phyloP scores from a whole-genome alignment of 2,329 filamentous ascomycete genomes.

The Cadophora gregata region DNA sequence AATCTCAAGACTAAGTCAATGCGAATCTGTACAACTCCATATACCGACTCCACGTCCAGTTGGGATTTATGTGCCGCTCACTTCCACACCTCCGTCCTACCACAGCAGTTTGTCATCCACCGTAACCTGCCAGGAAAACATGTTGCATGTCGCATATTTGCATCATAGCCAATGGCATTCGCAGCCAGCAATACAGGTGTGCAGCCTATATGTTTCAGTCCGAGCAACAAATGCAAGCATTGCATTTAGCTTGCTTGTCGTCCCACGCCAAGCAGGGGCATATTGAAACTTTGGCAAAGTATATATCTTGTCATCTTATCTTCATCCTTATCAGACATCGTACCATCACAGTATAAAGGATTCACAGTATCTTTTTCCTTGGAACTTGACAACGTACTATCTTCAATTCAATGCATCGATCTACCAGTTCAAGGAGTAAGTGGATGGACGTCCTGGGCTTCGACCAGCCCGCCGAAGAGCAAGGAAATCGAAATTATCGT shows the following conservation, averaged over 20 bases:
- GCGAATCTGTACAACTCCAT: conserved; percentile 8
- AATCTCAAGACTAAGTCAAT: conserved; percentile 5
- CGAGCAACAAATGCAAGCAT: conserved; percentile 20
- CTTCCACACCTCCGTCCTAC: not conserved
- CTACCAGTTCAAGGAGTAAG: conserved; percentile 35
- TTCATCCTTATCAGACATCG: conserved; percentile 1
- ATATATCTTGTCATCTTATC: conserved; percentile 10
- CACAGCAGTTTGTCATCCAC: conserved; percentile 4
- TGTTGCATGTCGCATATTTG: conserved; percentile 16
- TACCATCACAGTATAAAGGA: conserved; percentile 11
- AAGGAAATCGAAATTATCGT: conserved; percentile 6
- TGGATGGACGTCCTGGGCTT: conserved; percentile 43
- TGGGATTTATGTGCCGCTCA: not conserved
- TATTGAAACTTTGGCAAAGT: conserved; percentile 2
- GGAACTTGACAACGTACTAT: not conserved
- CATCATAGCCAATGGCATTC: conserved; percentile 15
- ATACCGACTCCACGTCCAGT: not conserved
- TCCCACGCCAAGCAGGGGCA: not conserved
- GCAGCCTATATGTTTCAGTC: conserved; percentile 23
- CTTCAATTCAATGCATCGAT: conserved; percentile 27
- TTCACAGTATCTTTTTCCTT: not conserved
- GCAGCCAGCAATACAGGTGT: not conserved
- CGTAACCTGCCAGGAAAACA: not conserved
- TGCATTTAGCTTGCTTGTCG: conserved; percentile 7
- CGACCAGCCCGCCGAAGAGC: conserved; percentile 33